Conservation (phyloP, 305 asterid genomes). For the Fraxinus nigra region DNA sequence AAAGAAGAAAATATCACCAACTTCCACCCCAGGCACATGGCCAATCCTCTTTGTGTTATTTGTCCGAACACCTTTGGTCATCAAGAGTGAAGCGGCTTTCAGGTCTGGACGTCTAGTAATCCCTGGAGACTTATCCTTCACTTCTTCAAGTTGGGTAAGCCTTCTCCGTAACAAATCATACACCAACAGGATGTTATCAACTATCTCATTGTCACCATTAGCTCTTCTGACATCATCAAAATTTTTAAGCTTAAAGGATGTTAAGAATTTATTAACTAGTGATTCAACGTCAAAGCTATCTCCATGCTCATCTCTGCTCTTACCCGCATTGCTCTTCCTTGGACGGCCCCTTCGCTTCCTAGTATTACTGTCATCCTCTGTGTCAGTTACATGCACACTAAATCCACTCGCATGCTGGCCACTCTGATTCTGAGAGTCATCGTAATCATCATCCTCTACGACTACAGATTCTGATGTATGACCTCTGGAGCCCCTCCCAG, state of each 20-base stretch:
- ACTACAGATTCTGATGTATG: conserved; percentile 28
- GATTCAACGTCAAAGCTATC: conserved; percentile 45
- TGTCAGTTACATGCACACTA: conserved; percentile 34
- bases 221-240: conserved; percentile 47
- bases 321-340: conserved; percentile 35
- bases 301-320: conserved; percentile 35
- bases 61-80: conserved; percentile 66
- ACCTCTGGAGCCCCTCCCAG: conserved; percentile 32
- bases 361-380: conserved; percentile 40
- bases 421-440: conserved; percentile 30
- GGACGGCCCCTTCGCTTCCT: conserved; percentile 48
- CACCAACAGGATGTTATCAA: conserved; percentile 31
- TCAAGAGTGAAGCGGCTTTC: conserved; percentile 60
- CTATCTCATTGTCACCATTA: conserved; percentile 47
- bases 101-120: conserved; percentile 66
- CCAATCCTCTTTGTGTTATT: conserved; percentile 63
- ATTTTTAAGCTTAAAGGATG: conserved; percentile 46
- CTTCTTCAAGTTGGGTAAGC: conserved; percentile 62
- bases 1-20: conserved; percentile 83
- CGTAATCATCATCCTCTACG: conserved; percentile 33
- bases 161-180: conserved; percentile 57
- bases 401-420: conserved; percentile 44
- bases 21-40: conserved; percentile 68
- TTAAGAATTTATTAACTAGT: conserved; percentile 36
- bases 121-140: conserved; percentile 42